Percentiles rank a stretch among this genome's conserved stretches.
Conservation (phyloP, 1,139 yeast genomes). For the Dujonia santamariae region DNA sequence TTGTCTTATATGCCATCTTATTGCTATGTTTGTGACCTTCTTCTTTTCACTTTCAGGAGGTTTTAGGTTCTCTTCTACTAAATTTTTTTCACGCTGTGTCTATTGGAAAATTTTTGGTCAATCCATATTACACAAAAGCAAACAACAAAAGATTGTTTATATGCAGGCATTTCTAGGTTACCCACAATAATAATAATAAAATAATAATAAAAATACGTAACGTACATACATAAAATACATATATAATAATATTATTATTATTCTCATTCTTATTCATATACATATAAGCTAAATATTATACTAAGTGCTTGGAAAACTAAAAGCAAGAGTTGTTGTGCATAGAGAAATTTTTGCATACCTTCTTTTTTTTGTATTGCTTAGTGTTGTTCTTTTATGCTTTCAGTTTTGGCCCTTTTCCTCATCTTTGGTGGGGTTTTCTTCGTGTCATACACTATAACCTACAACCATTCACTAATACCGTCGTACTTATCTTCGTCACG, state of each 20-base stretch:
- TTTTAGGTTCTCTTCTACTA: too few relatives aligned
- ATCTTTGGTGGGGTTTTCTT: slow-evolving; percentile 1
- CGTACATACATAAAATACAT: too few relatives aligned
- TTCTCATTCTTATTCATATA: too few relatives aligned
- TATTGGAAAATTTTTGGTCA: slow-evolving; percentile 2
- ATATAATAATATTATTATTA: too few relatives aligned
- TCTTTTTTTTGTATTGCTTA: not conserved
- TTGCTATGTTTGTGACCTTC: not conserved
- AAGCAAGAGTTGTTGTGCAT: too few relatives aligned
- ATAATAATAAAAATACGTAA: too few relatives aligned
- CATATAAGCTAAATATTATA: too few relatives aligned
- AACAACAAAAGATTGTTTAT: too few relatives aligned
- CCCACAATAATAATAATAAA: too few relatives aligned
- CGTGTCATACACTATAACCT: slow-evolving; percentile 5
- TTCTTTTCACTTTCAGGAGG: too few relatives aligned
- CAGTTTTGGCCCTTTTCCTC: not conserved
- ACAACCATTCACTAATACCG: slow-evolving; percentile 7
- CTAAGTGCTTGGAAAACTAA: not conserved
- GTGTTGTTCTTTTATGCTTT: slow-evolving; percentile 1
- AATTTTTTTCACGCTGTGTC: not conserved
- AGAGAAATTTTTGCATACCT: not conserved
- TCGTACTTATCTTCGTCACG: slow-evolving; percentile 9
- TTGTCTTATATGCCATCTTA: slow-evolving; percentile 12
- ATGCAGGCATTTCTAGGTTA: too few relatives aligned
- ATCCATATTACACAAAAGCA: too few relatives aligned